Base-by-base conservation (phyloP, 768 basidiomycete species). In the Mycena vulgaris region DNA sequence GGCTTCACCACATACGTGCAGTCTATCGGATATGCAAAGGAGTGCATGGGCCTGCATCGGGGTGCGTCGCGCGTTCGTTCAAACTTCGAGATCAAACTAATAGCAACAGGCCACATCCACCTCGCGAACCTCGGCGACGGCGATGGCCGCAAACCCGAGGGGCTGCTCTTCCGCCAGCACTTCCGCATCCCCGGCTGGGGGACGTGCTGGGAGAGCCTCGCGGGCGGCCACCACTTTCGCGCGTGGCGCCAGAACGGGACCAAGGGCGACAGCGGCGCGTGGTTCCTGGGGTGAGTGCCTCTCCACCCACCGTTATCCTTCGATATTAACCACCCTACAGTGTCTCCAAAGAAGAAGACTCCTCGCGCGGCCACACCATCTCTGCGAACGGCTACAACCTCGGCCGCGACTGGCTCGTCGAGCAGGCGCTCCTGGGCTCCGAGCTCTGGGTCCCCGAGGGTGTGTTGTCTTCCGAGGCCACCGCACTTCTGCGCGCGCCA, bases 211-310 rank as follows among this genome's bases (percentile, higher is more conserved):
- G 95, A 96, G 84, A 94, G 90, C 74, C 79, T 96, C 27, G 86
- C 75, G 87, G 94, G 94, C n/a, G 95, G 95, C 2, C 91, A 96
- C 66, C 95, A 96, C 77, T 96, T 94, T 75, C 88, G 95, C 56
- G 94, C 94, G 10, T 96, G 95, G 95, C 90, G 89, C 76, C 95
- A 96, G 84, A 94, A 95, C 73, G 95, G 94, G 4, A 90, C 92
- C 0, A 75, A 83, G 21, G 93, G 88, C 0, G 83, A 91, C 74
- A 92, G 88, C 55, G 89, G 92, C 0, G 95, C 95, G 10, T 96
- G 95, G 95, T 96, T 96, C 75, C 83, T 96, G 13, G 94, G 89
- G 93, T 92, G 76, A 47, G 89, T 45, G 7, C 10, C 3, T 45
- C n/a, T 45, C 42, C 42, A 37, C 35, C 35, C 35, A 37, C 14